These are phyloP conservation scores for Nicotiana otophora DNA, from an alignment of 257 asterid species.

Conservation along the genomic window DNA sequence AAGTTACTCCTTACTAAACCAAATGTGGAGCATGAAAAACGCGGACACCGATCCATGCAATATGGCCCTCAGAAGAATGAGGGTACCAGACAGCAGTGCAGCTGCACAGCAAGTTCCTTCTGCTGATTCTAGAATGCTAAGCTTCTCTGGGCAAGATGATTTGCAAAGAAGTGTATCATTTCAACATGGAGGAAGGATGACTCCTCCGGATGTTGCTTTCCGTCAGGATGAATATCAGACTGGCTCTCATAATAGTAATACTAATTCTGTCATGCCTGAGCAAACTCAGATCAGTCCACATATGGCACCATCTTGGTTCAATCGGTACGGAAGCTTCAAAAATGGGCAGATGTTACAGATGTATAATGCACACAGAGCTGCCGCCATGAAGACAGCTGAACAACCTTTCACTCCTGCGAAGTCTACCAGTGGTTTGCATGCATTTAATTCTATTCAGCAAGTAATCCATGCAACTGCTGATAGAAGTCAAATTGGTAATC, in stretches of 20 bases:
- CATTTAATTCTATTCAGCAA: slow-evolving; percentile 39
- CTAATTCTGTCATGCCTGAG: slow-evolving; percentile 21
- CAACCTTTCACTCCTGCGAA: slow-evolving; percentile 34
- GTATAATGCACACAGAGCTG: slow-evolving; percentile 33
- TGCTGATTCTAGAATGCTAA: slow-evolving; percentile 40
- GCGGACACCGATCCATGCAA: slow-evolving; percentile 50
- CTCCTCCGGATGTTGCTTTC: slow-evolving; percentile 37
- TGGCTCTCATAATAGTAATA: slow-evolving; percentile 5
- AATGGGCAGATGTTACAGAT: slow-evolving; percentile 47
- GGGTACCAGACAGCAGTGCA: slow-evolving; percentile 39
- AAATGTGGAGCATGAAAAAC: slow-evolving; percentile 41
- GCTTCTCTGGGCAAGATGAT: slow-evolving; percentile 31
- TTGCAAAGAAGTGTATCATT: slow-evolving; percentile 29
- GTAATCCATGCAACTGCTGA: slow-evolving; percentile 29
- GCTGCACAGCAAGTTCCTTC: slow-evolving; percentile 34
- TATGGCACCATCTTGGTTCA: slow-evolving; percentile 86
- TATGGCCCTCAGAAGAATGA: slow-evolving; percentile 50
- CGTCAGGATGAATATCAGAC: slow-evolving; percentile 28
- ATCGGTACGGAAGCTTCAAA: slow-evolving; percentile 60
- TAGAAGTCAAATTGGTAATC: slow-evolving; percentile 27
- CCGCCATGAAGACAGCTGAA: slow-evolving; percentile 34
- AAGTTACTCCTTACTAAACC: slow-evolving; percentile 48
- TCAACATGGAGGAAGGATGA: slow-evolving; percentile 39
- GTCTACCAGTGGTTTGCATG: slow-evolving; percentile 31
- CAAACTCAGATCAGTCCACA: slow-evolving; percentile 52